Percentiles rank a stretch among this genome's conserved stretches.
These are phyloP conservation scores for Citrus glauca DNA, from an alignment of 345 rosid species.

Conservation along the genomic window DNA sequence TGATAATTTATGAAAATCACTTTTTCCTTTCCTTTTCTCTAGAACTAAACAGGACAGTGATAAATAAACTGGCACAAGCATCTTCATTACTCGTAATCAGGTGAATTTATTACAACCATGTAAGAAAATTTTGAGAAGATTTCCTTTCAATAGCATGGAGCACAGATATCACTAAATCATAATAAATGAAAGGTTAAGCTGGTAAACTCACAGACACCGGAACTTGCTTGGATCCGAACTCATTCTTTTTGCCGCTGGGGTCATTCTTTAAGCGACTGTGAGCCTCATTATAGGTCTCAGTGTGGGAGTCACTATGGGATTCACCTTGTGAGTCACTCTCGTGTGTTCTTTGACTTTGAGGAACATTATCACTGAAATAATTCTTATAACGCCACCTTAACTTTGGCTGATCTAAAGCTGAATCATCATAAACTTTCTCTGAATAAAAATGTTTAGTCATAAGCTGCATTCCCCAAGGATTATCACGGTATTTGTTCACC, in stretches of 20 bases:
- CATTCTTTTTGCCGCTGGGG: conserved; percentile 12
- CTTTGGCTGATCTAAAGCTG: conserved; percentile 44
- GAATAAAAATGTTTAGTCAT: conserved; percentile 65
- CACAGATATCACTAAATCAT: background rate
- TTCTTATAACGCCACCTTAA: conserved; percentile 72
- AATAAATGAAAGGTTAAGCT: background rate
- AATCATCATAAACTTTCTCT: conserved; percentile 73
- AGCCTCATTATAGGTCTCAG: background rate
- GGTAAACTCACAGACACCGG: conserved; percentile 39
- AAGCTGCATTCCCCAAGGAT: conserved; percentile 47
- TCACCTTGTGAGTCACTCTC: conserved; percentile 20
- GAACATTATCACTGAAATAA: conserved; percentile 42
- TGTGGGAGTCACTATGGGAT: conserved; percentile 5
- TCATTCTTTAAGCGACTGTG: conserved; percentile 8
- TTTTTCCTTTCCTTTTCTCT: background rate
- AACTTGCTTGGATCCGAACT: conserved; percentile 21
- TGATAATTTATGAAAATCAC: background rate
- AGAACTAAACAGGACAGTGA: background rate
- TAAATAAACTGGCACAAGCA: background rate
- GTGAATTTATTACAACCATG: background rate
- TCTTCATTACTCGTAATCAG: background rate
- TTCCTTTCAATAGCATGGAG: background rate
- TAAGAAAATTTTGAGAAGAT: background rate
- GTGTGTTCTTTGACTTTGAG: conserved; percentile 22
- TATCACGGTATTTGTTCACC: conserved; percentile 43